A percentile compares a stretch with the other conserved stretches of the same genome.
Conservation (phyloP, 495 filamentous ascomycete species). For the Copromyces sp. region DNA sequence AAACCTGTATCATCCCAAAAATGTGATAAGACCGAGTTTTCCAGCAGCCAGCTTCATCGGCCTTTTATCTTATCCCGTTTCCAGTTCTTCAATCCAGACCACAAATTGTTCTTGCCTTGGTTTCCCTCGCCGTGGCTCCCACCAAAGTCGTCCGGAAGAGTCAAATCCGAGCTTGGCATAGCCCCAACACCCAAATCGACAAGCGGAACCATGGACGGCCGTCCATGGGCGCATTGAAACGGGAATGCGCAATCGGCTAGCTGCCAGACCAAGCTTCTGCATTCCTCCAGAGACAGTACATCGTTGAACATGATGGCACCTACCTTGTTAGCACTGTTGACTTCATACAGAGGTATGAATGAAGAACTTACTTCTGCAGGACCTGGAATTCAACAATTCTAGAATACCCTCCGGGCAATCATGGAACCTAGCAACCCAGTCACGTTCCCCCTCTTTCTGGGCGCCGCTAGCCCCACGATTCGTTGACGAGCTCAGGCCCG, state of each 20-base stretch:
- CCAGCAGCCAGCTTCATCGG: neutral
- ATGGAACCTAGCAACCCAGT: slow-evolving; percentile 51
- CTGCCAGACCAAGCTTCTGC: slow-evolving; percentile 47
- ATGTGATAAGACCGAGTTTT: neutral
- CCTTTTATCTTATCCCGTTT: neutral
- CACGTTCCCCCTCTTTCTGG: slow-evolving; percentile 4
- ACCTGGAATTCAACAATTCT: slow-evolving; percentile 80
- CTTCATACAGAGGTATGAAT: too few species aligned
- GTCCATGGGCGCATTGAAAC: slow-evolving; percentile 87
- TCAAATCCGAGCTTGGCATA: neutral
- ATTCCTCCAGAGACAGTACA: slow-evolving; percentile 52
- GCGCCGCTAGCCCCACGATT: neutral
- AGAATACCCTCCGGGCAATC: slow-evolving; percentile 68
- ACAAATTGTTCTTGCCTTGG: neutral
- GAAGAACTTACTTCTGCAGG: slow-evolving; percentile 56
- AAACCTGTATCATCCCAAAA: neutral
- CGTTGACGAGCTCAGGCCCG: neutral
- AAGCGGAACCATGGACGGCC: slow-evolving; percentile 66
- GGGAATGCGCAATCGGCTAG: slow-evolving; percentile 69
- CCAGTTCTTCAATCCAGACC: neutral
- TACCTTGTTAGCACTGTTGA: slow-evolving; percentile 7
- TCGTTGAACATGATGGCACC: slow-evolving; percentile 97
- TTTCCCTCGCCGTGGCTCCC: neutral
- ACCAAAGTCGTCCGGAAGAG: neutral
- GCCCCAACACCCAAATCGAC: slow-evolving; percentile 40